Conservation (phyloP, 495 filamentous ascomycete species). For the Parathielavia appendiculata region DNA sequence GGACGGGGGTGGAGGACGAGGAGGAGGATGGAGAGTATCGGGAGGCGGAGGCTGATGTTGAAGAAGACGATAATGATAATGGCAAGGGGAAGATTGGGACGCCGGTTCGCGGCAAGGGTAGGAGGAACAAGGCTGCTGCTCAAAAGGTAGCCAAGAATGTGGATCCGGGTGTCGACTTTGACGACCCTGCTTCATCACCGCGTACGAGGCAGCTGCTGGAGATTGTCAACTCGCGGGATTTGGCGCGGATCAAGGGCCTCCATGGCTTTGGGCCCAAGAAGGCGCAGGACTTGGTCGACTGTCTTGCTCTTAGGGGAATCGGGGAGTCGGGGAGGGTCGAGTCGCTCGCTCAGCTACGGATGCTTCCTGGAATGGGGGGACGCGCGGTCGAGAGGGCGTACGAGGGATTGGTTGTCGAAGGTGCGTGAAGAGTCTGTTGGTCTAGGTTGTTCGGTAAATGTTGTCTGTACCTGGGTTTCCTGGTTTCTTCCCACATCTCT, state of each 20-base stretch:
- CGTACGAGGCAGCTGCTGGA: slow-evolving; percentile 65
- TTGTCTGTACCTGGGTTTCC: neutral
- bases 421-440: slow-evolving; percentile 40
- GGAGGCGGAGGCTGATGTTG: slow-evolving; percentile 44
- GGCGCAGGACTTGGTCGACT: slow-evolving; percentile 57
- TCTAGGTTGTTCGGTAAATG: neutral
- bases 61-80: slow-evolving; percentile 33
- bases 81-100: slow-evolving; percentile 24
- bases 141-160: neutral
- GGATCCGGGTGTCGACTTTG: slow-evolving; percentile 16
- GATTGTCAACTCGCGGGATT: slow-evolving; percentile 82
- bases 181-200: slow-evolving; percentile 47
- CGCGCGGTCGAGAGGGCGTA: slow-evolving; percentile 55
- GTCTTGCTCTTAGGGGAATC: slow-evolving; percentile 46
- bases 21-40: slow-evolving; percentile 32
- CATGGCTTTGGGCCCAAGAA: slow-evolving; percentile 64
- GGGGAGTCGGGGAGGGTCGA: slow-evolving; percentile 39
- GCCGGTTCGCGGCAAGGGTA: slow-evolving; percentile 34
- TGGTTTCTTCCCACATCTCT: neutral
- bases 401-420: slow-evolving; percentile 34
- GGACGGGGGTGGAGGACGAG: slow-evolving; percentile 18
- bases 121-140: slow-evolving; percentile 8
- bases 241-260: slow-evolving; percentile 64
- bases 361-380: slow-evolving; percentile 55
- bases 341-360: slow-evolving; percentile 48